Evolutionary conservation across 163 green algal species (phyloP), one percentile per base, ranked within the genome.

Genomic region (Scenedesmus sp.): DNA sequence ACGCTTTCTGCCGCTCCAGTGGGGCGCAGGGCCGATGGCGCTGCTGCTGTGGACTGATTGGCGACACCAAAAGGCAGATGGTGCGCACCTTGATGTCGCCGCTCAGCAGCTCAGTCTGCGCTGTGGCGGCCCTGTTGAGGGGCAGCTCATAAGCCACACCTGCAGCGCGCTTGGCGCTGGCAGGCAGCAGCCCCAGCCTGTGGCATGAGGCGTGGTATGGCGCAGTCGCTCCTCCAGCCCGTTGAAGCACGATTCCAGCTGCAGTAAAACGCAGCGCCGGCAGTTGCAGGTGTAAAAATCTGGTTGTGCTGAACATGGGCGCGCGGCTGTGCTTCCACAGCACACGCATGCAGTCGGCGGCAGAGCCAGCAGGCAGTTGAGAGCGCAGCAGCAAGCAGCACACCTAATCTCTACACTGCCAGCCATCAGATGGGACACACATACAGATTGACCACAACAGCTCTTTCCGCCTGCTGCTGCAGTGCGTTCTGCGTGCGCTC

Each of bases 171-270:
- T 99, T 99, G 85, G 96, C 96, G 40, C 92, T 96, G 0, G 93
- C 94, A 33, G 97, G 97, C 76, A 98, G 93, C 0, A 99, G 94
- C 92, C 97, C 95, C 82, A 99, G 93, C 65, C 94, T 81, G 90
- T 97, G 94, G 37, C 94, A 96, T 44, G 94, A 85, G 78, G 92
- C 89, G 91, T 98, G 92, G 93, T 98, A 99, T 93, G 92, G 88
- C 94, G 93, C 79, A 93, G 81, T 13, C 53, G 82, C 18, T 88
- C 88, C 68, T 99, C 97, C 82, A 98, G 92, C 0, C 76, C 92
- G 70, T 98, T 96, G 46, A 98, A 86, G 40, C 61, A 82, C 12
- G 68, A 82, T 80, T 92, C 88, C 76, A 92, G 46, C 88, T 92
- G 81, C 72, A 81, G 72, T 10, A 81, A 2, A 61, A 13, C 4